Base-by-base conservation (phyloP, 148 eudicot genomes). In the Suaeda aralocaspica region DNA sequence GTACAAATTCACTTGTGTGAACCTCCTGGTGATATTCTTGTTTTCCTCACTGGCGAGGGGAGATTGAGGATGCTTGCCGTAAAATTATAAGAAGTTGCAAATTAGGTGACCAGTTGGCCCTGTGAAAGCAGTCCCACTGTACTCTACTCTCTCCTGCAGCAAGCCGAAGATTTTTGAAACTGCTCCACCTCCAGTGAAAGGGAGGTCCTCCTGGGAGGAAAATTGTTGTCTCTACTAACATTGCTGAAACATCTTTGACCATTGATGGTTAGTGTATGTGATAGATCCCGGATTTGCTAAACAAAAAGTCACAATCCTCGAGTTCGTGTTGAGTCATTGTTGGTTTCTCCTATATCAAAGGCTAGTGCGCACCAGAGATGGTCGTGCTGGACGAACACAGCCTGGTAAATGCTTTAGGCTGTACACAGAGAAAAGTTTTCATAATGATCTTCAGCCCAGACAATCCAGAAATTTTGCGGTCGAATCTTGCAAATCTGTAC, bases 401-500 rank as follows among this genome's bases (percentile, higher is more conserved):
- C 90, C 90, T 6, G 93, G 93, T 19, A 88, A 84, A 79, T 88
- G 93, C 66, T 88, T 80, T 45, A 77, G 93, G 82, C 81, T 88
- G 2, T 88, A 88, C 69, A 88, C 95, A 4, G 98, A 89, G 64
- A 87, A 76, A 61, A 92, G 95, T 79, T 89, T 91, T 64, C 67
- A 87, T 25, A 85, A 78, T 39, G 97, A 92, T 78, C 97, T 92
- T 65, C 83, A 78, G 80, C 89, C 97, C 97, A 92, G 77, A 92
- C 97, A 9, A 92, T 67, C 96, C 95, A 9, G 97, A 92, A 61
- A 92, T 92, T 26, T 64, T 92, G 75, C 77, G 96, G 68, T 92
- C 95, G 13, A 92, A 92, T 74, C 86, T 92, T 70, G 97, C 97
- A 9, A 92, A 92, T 64, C 95, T 1, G 97, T 92, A 56, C 88